These are phyloP conservation scores for Aspergillus saccharolyticus DNA, from an alignment of 495 filamentous ascomycete species.

Conservation along the genomic window DNA sequence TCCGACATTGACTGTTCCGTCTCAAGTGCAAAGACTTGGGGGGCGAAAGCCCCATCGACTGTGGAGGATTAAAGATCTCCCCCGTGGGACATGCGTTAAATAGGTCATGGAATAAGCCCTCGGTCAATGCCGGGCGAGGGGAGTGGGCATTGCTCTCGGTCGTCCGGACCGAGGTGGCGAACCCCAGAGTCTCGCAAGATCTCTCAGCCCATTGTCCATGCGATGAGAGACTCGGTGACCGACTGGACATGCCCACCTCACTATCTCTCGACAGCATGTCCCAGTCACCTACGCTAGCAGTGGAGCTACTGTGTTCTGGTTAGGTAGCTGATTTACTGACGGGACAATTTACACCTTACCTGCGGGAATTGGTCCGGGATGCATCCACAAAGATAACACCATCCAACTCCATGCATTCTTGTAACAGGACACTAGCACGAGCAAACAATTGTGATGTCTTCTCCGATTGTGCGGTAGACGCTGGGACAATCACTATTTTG, in stretches of 20 bases:
- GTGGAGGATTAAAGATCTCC: conserved; percentile 22
- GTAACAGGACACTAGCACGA: conserved; percentile 27
- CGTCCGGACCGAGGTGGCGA: neutral
- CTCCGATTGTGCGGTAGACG: neutral
- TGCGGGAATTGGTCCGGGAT: conserved; percentile 17
- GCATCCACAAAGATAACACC: conserved; percentile 34
- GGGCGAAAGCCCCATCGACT: neutral
- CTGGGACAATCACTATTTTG: conserved; percentile 11
- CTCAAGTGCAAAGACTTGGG: neutral
- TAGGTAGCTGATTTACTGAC: neutral
- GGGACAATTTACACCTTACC: conserved; percentile 6
- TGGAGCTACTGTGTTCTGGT: conserved; percentile 8
- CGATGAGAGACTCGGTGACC: conserved; percentile 4
- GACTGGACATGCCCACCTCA: conserved; percentile 1
- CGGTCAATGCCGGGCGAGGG: conserved; percentile 4
- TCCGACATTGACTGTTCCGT: neutral
- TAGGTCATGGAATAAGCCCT: conserved; percentile 24
- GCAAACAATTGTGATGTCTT: conserved; percentile 19
- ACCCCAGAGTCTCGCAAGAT: conserved; percentile 13
- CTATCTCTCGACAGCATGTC: conserved; percentile 3
- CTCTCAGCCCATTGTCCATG: conserved; percentile 12
- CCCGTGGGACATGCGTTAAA: conserved; percentile 27
- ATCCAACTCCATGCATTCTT: conserved; percentile 27
- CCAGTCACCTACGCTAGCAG: conserved; percentile 10
- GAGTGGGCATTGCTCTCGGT: neutral